Evolutionary conservation across 306 rosid species (phyloP), one percentile per base, ranked within the genome.

Genomic region (Rubus parviflorus): DNA sequence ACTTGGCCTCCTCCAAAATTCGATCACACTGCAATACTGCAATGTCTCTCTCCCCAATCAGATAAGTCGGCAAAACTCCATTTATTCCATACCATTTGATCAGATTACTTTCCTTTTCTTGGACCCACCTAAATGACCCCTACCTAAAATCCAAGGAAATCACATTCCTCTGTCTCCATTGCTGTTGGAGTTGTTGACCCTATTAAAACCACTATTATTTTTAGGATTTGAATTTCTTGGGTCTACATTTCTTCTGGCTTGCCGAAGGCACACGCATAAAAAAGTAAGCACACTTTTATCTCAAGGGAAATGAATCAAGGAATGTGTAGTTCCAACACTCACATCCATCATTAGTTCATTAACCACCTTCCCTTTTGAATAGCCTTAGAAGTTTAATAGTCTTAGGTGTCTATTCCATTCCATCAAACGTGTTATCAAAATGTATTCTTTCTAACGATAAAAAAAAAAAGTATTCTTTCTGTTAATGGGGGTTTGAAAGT

Each of bases 341-440:
- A 11, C 35, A 46, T 13, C 78, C 49, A 51, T 45, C 69, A n/a
- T 4, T 40, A 76, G 63, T 69, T 45, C 69, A n/a, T 5, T 46
- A 70, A 69, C 74, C 70, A 75, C 79, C 77, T 38, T 19, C 71
- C 69, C 5, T 35, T 62, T 64, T 8, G 38, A 1, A 7, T 19
- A 38, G 10, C 4, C n/a, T 19, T 62, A 40, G 30, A 64, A 35
- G 19, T 17, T 47, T 65, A 6, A 5, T 3, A 17, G 6, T 40
- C 47, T 64, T 9, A 8, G 70, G 5, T 64, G 70, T 35, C 68
- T 0, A 11, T 30, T 30, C 35, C 35, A 22, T 6, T 58, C 65
- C 6, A 14, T 63, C n/a, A 2, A 6, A 13, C 2, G 35, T 30
- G 35, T 30, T 45, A 3, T 68, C 1, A n/a, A 42, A 9, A 49